These are phyloP conservation scores for Monilinia fructigena DNA, from an alignment of 2,329 filamentous ascomycete genomes.

Conservation along the genomic window DNA sequence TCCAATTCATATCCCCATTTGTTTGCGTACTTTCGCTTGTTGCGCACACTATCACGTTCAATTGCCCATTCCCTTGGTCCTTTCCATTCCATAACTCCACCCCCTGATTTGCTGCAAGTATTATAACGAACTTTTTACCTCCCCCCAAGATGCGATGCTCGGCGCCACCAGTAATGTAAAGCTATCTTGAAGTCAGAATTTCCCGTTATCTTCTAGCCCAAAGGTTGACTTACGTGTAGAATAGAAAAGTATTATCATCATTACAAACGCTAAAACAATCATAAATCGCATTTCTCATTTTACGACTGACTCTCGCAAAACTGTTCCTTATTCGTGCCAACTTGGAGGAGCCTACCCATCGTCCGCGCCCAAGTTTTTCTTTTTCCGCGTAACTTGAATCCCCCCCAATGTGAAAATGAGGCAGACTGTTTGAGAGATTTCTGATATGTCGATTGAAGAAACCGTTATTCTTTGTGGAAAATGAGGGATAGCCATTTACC, in stretches of 20 bases:
- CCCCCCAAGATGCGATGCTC: constrained; percentile 74
- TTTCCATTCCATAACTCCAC: constrained; percentile 99
- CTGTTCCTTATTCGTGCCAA: constrained; percentile 49
- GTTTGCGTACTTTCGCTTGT: constrained; percentile 85
- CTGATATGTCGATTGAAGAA: constrained; percentile 86
- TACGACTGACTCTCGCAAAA: constrained; percentile 57
- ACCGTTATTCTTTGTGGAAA: constrained; percentile 76
- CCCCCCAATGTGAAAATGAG: constrained; percentile 60
- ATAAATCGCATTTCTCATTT: constrained; percentile 62
- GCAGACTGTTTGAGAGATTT: constrained; percentile 74
- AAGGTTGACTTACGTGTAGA: constrained; percentile 64
- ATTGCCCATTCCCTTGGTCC: constrained; percentile 97
- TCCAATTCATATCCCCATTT: constrained; percentile 95
- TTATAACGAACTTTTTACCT: constrained; percentile 88
- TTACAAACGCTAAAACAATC: constrained; percentile 57
- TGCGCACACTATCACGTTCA: constrained; percentile 90
- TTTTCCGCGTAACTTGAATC: constrained; percentile 64
- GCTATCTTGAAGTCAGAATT: constrained; percentile 34
- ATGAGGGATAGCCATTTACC: constrained; percentile 73
- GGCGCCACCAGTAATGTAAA: constrained; percentile 61
- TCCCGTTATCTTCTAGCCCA: not conserved
- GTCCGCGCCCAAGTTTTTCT: constrained; percentile 67
- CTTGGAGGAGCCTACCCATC: constrained; percentile 51
- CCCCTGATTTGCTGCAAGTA: constrained; percentile 88
- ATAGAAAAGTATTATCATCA: constrained; percentile 66